Base-by-base conservation (phyloP, 495 filamentous ascomycete genomes). In the Hypoxylon cercidicola region DNA sequence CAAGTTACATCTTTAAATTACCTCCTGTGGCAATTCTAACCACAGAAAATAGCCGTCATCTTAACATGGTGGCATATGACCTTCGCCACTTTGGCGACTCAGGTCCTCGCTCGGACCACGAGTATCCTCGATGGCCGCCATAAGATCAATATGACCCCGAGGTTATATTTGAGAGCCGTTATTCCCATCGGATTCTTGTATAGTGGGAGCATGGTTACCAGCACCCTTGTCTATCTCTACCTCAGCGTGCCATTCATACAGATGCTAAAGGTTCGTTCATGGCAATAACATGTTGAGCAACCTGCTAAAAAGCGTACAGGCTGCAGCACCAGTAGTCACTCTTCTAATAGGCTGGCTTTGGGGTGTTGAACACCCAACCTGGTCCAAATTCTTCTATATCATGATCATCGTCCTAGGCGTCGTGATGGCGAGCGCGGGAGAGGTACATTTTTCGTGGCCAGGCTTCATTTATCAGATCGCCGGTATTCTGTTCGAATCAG, bases 221-320 rank as follows among this genome's bases (percentile, higher is more conserved):
- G 86, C 58, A 92, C 91, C 76, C 75, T 89, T 58, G 85, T 88
- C 12, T 93, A 92, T 73, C 78, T 93, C 19, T 91, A 92, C 73
- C 80, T 92, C 13, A 88, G 84, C 64, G 89, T 93, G 4, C 81
- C 88, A 21, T 93, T 93, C 74, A 91, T 92, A 68, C 90, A 93
- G 77, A 92, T 93, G 89, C 82, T 92, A 61, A 93, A 93, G 84
- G 87, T 88, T 67, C 13, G 75, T 59, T 7, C 3, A 10, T 32
- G 11, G n/a, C 12, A 21, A 15, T 13, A 50, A 41, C 13, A 12
- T 34, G 12, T 28, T 25, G 30, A 23, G 35, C 11, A 15, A 54
- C 18, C 45, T 32, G 55, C 41, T 35, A 51, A 55, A 8, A 47
- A 19, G 9, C 20, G 1, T 20, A 23, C 47, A 87, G 85, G 87